Evolutionary conservation across 2,329 filamentous ascomycete genomes (phyloP).

Genomic region (Alternaria tenuissima): DNA sequence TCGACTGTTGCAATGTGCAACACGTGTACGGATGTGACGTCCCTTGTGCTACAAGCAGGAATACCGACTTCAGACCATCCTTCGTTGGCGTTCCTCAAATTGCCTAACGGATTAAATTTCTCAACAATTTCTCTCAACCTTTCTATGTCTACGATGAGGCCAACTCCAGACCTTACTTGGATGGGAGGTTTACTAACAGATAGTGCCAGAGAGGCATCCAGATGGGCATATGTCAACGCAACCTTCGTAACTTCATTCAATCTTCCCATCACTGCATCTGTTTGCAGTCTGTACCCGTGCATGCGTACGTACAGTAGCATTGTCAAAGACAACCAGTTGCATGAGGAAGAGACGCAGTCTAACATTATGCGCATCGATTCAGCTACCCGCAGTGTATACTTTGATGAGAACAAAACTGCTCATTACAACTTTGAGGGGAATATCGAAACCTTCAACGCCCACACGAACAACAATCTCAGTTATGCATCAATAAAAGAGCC

Average conservation of each 20-base stretch:
- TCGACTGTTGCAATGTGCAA: background rate
- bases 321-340: background rate
- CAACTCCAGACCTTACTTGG: background rate
- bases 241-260: background rate
- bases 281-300: background rate
- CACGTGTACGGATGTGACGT: background rate
- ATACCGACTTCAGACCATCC: background rate
- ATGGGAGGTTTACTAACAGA: background rate
- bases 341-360: background rate
- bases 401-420: background rate
- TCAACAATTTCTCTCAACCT: background rate
- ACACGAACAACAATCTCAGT: background rate
- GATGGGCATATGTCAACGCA: conserved; percentile 6
- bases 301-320: background rate
- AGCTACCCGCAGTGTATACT: background rate
- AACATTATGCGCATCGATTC: background rate
- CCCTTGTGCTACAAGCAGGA: background rate
- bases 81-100: too few species aligned
- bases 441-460: background rate
- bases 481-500: background rate
- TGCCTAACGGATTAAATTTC: background rate
- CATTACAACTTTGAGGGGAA: background rate
- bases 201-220: background rate
- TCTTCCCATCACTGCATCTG: background rate
- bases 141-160: background rate